Percentiles rank a stretch among this genome's conserved stretches.
These are phyloP conservation scores for Pseudisothecium myosuroides DNA, from an alignment of 225 moss, liverwort and hornwort genomes.

Conservation along the genomic window DNA sequence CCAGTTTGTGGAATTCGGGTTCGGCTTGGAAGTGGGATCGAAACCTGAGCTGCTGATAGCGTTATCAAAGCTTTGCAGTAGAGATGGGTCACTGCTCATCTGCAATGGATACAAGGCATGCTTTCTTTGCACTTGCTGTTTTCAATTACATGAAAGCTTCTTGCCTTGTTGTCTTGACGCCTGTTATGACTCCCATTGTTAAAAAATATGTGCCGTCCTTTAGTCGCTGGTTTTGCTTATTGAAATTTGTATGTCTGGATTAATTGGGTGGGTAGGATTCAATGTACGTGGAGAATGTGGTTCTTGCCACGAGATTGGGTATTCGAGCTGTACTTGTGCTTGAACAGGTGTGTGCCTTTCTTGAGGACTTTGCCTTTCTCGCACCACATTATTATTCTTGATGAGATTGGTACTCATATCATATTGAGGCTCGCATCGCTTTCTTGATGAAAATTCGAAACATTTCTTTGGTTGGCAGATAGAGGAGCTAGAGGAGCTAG, in stretches of 20 bases:
- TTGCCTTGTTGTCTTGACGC: conserved; percentile 1
- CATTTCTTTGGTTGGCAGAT: conserved; percentile 21
- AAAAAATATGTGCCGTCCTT: background rate
- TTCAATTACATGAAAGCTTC: background rate
- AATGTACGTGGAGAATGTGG: conserved; percentile 58
- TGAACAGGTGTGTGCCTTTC: conserved; percentile 39
- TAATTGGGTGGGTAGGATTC: conserved; percentile 35
- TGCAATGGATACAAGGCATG: conserved; percentile 96
- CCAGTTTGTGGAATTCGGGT: conserved; percentile 60
- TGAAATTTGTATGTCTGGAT: background rate
- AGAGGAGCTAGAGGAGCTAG: conserved; percentile 59
- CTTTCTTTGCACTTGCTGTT: background rate
- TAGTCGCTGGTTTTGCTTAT: background rate
- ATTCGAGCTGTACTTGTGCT: conserved; percentile 64
- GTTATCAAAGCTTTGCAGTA: conserved; percentile 59
- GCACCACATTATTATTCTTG: background rate
- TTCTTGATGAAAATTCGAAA: background rate
- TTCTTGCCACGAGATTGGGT: conserved; percentile 55
- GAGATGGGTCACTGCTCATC: conserved; percentile 57
- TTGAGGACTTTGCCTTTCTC: background rate
- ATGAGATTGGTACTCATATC: background rate
- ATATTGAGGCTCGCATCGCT: background rate
- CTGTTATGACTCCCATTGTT: background rate
- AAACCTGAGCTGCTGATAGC: conserved; percentile 80
- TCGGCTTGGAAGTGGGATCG: conserved; percentile 77